Base-by-base conservation (phyloP, 805 yeast species). In the Kurtzmaniella cleridarum region DNA sequence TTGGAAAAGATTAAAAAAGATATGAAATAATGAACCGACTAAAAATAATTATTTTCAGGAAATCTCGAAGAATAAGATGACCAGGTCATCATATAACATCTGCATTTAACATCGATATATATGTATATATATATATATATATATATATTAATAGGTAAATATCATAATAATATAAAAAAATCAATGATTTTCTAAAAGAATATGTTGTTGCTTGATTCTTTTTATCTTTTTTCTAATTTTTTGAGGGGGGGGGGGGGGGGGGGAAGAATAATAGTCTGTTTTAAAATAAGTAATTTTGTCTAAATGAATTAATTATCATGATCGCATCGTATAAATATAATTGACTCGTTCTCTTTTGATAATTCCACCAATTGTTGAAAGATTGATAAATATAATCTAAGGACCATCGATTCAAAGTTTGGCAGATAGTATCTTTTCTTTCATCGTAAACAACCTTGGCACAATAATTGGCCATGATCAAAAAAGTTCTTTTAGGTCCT, bases 381-480 rank as follows among this genome's bases (percentile, higher is more conserved):
- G 41, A 42, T 8, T 39, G 37, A 14, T 38, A 16, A 14, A 57
- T 13, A 46, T 61, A 46, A 9, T 34, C 30, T 27, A 51, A 28
- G 3, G 64, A 55, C 43, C 41, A 56, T 27, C 44, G 46, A 23
- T 39, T 27, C 36, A 50, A 52, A 26, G 23, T 15, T 5, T 36
- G 27, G 18, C 52, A 36, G 5, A 64, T 58, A 8, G 41, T 39
- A 42, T 80, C 86, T 14, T 60, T 54, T 3, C 76, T 73, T 51
- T 87, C 95, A n/a, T 71, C 71, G 50, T 78, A 85, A 1, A 87
- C 91, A 0, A 88, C 78, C 17, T 66, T 64, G 0, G 97, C 90
- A 65, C 98, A 93, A 58, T 93, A 91, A 26, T 78, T 76, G 2
- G 96, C 93, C 83, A 93, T 74, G 32, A 93, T 87, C 47, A 90